Conservation (phyloP, 164 flowering plant species). For the Tetrastigma voinierianum region DNA sequence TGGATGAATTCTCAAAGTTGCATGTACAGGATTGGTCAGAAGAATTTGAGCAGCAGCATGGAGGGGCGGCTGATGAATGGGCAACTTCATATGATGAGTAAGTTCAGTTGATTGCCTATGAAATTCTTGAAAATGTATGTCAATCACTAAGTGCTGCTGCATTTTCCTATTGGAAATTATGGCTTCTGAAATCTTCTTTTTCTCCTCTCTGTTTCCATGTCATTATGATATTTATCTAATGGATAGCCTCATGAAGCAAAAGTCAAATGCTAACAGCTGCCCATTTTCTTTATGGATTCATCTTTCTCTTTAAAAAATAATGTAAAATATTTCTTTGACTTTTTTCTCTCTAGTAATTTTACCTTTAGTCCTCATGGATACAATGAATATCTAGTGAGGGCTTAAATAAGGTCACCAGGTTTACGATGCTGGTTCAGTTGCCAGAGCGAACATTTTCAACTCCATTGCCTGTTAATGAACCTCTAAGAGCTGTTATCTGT, state of each 20-base stretch:
- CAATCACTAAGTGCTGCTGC: no score
- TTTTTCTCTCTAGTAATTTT: background rate
- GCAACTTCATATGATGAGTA: constrained; percentile 85
- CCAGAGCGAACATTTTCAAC: background rate
- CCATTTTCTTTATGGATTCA: background rate
- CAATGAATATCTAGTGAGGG: background rate
- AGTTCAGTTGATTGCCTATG: constrained; percentile 23
- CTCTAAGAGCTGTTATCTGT: background rate
- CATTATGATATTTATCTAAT: background rate
- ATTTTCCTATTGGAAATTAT: no score
- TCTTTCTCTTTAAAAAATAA: background rate
- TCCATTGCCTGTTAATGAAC: no score
- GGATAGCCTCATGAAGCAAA: background rate
- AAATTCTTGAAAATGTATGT: background rate
- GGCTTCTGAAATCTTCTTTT: no score
- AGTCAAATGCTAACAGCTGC: background rate
- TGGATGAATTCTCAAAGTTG: constrained; percentile 85
- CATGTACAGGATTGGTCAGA: constrained; percentile 84
- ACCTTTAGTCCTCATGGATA: background rate
- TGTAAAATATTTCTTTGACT: background rate
- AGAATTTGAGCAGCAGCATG: constrained; percentile 73
- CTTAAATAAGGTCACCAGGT: background rate
- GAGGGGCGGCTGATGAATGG: constrained; percentile 76
- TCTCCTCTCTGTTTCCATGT: background rate
- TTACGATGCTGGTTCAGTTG: background rate